Percentiles rank a stretch among this genome's conserved stretches.
Conservation (phyloP, 345 rosid genomes). For the Camelina hispida region DNA sequence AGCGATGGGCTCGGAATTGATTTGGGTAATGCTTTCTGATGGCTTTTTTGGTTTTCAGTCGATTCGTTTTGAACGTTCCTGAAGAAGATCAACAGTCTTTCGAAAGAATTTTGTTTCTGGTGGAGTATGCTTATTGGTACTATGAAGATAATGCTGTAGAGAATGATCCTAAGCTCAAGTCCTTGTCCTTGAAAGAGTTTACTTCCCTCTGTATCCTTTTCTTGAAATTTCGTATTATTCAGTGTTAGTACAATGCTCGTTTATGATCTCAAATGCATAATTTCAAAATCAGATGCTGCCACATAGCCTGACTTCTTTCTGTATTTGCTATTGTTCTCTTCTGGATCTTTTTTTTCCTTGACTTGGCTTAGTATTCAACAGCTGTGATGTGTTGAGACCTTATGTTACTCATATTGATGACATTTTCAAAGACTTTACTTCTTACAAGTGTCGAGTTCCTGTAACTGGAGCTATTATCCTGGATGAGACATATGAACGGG, state of each 20-base stretch:
- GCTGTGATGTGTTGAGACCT: constrained; percentile 86
- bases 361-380: constrained; percentile 74
- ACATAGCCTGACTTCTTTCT: background rate
- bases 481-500: constrained; percentile 96
- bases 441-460: constrained; percentile 97
- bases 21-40: constrained; percentile 13
- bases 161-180: constrained; percentile 87
- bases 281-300: background rate
- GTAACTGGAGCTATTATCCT: constrained; percentile 97
- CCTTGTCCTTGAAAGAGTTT: constrained; percentile 87
- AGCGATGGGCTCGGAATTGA: constrained; percentile 19
- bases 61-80: constrained; percentile 96
- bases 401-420: constrained; percentile 93
- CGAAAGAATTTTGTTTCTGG: constrained; percentile 94
- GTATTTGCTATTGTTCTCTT: background rate
- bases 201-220: constrained; percentile 87
- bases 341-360: constrained; percentile 52
- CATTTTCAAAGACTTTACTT: constrained; percentile 94
- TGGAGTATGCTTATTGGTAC: constrained; percentile 98
- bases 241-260: background rate
- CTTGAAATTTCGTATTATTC: constrained; percentile 1
- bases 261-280: constrained; percentile 5
- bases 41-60: constrained; percentile 56
- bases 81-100: constrained; percentile 97
- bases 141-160: constrained; percentile 97